phyloP scores from a whole-genome alignment of 2,329 filamentous ascomycete species.

The Phialophora macrospora region DNA sequence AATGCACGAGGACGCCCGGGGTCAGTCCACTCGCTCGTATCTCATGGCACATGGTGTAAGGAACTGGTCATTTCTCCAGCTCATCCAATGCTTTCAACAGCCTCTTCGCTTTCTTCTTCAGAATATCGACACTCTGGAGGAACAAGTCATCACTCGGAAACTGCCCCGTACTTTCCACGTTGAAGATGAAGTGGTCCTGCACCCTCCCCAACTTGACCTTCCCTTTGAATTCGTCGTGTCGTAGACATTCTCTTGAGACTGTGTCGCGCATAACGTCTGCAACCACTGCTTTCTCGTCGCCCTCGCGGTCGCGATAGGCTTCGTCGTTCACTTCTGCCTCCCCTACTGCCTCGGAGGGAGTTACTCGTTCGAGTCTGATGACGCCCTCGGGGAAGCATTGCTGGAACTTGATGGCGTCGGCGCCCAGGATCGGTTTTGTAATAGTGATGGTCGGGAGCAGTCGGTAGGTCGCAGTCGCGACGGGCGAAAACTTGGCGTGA shows the following conservation, averaged over 20 bases:
- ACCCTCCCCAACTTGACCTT: conserved; percentile 92
- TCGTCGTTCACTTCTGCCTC: conserved; percentile 60
- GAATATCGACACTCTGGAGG: conserved; percentile 79
- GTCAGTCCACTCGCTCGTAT: conserved; percentile 35
- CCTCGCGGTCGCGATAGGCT: conserved; percentile 74
- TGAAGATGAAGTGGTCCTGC: conserved; percentile 97
- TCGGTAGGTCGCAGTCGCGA: conserved; percentile 91
- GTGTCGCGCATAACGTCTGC: conserved; percentile 89
- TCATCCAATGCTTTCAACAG: conserved; percentile 53
- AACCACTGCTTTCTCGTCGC: conserved; percentile 87
- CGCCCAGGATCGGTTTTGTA: conserved; percentile 77
- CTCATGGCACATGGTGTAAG: background rate
- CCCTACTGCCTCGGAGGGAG: conserved; percentile 65
- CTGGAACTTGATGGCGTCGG: conserved; percentile 86
- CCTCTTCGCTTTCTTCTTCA: conserved; percentile 78
- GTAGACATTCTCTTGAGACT: conserved; percentile 87
- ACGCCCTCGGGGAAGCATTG: conserved; percentile 89
- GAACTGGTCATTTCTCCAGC: conserved; percentile 46
- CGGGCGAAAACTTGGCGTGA: conserved; percentile 96
- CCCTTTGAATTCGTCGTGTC: conserved; percentile 89
- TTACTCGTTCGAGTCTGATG: conserved; percentile 76
- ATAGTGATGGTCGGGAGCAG: conserved; percentile 89
- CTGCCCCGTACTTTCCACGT: conserved; percentile 91
- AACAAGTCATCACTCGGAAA: conserved; percentile 94
- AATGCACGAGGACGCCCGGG: conserved; percentile 27